phyloP scores from a whole-genome alignment of 1,284 basidiomycete genomes.

The Naganishia sp. region DNA sequence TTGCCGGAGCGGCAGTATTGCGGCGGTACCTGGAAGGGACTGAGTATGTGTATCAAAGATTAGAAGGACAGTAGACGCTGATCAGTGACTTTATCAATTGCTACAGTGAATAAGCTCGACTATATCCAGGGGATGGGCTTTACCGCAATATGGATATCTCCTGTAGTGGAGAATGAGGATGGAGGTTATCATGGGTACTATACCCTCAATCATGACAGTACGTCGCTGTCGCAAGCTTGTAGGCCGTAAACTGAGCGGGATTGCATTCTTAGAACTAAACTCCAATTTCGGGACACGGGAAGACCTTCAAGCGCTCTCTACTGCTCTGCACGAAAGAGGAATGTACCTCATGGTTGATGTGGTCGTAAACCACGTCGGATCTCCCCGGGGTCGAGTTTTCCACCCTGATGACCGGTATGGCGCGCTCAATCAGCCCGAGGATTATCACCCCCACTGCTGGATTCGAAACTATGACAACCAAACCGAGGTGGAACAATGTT shows the following conservation, averaged over 20 bases:
- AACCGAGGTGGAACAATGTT: slow-evolving; percentile 55
- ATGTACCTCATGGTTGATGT: slow-evolving; percentile 60
- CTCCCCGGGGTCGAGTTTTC: slow-evolving; percentile 18
- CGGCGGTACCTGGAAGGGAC: slow-evolving; percentile 49
- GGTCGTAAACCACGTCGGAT: slow-evolving; percentile 41
- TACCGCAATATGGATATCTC: slow-evolving; percentile 53
- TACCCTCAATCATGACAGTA: slow-evolving; percentile 22
- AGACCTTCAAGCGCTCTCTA: slow-evolving; percentile 54
- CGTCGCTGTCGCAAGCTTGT: neutral
- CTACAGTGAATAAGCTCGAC: slow-evolving; percentile 41
- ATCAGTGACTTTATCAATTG: neutral
- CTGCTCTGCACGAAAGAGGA: slow-evolving; percentile 54
- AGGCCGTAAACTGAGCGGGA: neutral
- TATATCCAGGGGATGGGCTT: slow-evolving; percentile 55
- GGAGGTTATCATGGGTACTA: slow-evolving; percentile 38
- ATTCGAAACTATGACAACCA: slow-evolving; percentile 54
- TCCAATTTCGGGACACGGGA: slow-evolving; percentile 53
- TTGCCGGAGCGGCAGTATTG: slow-evolving; percentile 41
- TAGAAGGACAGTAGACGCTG: neutral
- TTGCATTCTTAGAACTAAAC: slow-evolving; percentile 43
- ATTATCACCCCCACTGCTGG: slow-evolving; percentile 54
- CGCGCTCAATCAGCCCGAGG: slow-evolving; percentile 45
- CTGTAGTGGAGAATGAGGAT: slow-evolving; percentile 49
- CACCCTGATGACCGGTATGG: slow-evolving; percentile 37
- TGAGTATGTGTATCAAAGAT: slow-evolving; percentile 33